Percentiles rank a stretch among this genome's conserved stretches.
phyloP scores from a whole-genome alignment of 2,329 filamentous ascomycete genomes.

The Alternaria metachromatica region DNA sequence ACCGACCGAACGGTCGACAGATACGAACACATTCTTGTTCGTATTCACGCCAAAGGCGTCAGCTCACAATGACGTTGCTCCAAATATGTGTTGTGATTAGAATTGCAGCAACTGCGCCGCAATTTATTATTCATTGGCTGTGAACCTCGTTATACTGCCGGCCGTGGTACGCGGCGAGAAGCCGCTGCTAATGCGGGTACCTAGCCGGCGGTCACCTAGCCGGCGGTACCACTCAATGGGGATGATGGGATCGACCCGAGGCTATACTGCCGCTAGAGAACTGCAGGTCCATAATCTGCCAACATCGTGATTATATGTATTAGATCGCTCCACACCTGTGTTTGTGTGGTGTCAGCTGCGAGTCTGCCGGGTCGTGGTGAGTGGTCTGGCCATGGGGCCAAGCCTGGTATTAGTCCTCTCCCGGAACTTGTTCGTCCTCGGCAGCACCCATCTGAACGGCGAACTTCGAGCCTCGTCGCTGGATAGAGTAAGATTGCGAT shows the following conservation, averaged over 20 bases:
- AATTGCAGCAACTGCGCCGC: background rate
- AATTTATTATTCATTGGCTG: background rate
- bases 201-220: background rate
- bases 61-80: background rate
- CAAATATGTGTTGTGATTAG: background rate
- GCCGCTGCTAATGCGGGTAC: conserved; percentile 5
- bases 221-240: background rate
- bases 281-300: background rate
- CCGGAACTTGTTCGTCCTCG: background rate
- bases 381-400: background rate
- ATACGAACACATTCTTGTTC: background rate
- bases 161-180: background rate
- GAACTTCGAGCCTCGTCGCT: background rate
- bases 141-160: background rate
- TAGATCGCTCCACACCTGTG: background rate
- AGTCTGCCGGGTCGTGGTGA: background rate
- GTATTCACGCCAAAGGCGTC: background rate
- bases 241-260: conserved; percentile 1
- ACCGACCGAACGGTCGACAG: background rate
- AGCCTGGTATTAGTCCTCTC: background rate
- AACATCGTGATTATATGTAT: background rate
- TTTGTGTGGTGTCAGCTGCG: background rate
- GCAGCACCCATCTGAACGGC: background rate
- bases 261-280: conserved; percentile 2
- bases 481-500: background rate